Evolutionary conservation across 2,329 filamentous ascomycete species (phyloP).

Genomic region (Rhynchosporium graminicola): DNA sequence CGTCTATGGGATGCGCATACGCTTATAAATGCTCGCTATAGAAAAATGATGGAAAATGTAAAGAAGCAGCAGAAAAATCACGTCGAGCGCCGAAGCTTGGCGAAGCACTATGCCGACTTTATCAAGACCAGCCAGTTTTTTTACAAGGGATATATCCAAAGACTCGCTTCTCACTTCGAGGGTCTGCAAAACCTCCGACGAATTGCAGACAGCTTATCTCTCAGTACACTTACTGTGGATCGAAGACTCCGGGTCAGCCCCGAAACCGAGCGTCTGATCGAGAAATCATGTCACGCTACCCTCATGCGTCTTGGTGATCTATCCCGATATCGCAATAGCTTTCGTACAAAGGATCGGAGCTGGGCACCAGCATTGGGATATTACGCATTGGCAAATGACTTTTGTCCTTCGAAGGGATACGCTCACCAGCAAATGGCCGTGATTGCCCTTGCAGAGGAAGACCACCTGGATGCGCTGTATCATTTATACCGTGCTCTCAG

Average conservation of each 20-base stretch:
- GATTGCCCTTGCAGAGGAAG: slow-evolving; percentile 73
- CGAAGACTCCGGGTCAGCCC: slow-evolving; percentile 30
- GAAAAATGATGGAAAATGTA: slow-evolving; percentile 63
- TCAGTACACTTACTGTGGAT: slow-evolving; percentile 35
- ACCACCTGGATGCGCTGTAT: slow-evolving; percentile 84
- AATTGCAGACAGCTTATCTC: slow-evolving; percentile 38
- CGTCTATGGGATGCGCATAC: slow-evolving; percentile 79
- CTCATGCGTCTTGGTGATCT: slow-evolving; percentile 88
- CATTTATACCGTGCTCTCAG: slow-evolving; percentile 84
- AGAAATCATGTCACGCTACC: slow-evolving; percentile 77
- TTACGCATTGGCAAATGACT: slow-evolving; percentile 77
- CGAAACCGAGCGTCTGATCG: slow-evolving; percentile 49
- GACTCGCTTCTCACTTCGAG: slow-evolving; percentile 63
- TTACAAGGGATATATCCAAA: slow-evolving; percentile 83
- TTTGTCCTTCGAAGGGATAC: slow-evolving; percentile 76
- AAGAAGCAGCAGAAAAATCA: slow-evolving; percentile 47
- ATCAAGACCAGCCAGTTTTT: slow-evolving; percentile 86
- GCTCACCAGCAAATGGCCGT: slow-evolving; percentile 91
- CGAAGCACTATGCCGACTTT: slow-evolving; percentile 80
- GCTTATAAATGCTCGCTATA: slow-evolving; percentile 76
- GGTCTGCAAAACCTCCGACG: slow-evolving; percentile 37
- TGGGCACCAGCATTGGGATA: slow-evolving; percentile 81
- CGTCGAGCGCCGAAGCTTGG: slow-evolving; percentile 71
- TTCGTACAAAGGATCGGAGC: slow-evolving; percentile 67
- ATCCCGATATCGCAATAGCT: slow-evolving; percentile 78